Evolutionary conservation across 768 basidiomycete species (phyloP).

Genomic region (Cystobasidiopsis lactophilus): DNA sequence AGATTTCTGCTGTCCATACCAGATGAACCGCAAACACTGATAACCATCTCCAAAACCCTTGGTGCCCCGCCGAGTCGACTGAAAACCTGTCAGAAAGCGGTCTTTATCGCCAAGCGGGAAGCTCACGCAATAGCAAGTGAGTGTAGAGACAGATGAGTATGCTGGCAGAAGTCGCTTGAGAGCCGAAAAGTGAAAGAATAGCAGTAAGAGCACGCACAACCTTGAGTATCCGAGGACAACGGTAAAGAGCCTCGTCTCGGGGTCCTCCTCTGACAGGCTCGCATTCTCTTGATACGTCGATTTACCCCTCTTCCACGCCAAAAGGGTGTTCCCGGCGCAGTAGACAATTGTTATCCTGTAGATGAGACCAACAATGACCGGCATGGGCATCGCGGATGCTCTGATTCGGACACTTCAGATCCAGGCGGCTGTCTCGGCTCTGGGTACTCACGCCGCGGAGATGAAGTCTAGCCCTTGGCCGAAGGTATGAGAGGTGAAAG

Average conservation of each 20-base stretch:
- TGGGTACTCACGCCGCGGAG: conserved; percentile 11
- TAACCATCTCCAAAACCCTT: conserved; percentile 17
- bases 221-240: conserved; percentile 16
- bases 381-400: conserved; percentile 18
- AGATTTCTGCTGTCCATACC: conserved; percentile 17
- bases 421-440: neutral
- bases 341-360: conserved; percentile 16
- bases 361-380: conserved; percentile 17
- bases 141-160: conserved; percentile 10
- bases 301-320: conserved; percentile 14
- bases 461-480: conserved; percentile 20
- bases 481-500: conserved; percentile 15
- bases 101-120: too few species aligned
- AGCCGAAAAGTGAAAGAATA: neutral
- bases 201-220: conserved; percentile 6
- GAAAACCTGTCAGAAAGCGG: too few species aligned
- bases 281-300: conserved; percentile 14
- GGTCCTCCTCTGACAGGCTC: conserved; percentile 14
- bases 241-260: conserved; percentile 6
- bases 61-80: conserved; percentile 8
- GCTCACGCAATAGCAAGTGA: conserved; percentile 2
- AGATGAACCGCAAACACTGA: conserved; percentile 13
- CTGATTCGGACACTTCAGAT: neutral
- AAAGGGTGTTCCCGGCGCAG: conserved; percentile 17
- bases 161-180: neutral